Conservation (phyloP, 345 rosid species). For the Syzygium jambos region DNA sequence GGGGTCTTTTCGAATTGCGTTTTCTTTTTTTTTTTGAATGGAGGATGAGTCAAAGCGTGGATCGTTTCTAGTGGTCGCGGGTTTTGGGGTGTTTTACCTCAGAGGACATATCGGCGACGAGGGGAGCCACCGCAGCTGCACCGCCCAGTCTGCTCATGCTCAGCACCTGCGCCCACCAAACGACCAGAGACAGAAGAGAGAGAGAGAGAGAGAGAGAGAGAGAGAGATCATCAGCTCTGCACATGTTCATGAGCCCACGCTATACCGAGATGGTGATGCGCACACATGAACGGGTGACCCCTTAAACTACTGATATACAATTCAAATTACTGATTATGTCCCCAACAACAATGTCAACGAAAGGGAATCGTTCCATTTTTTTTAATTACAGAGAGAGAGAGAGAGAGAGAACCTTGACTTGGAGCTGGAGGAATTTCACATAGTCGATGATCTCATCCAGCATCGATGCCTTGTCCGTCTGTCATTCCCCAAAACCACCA, state of each 20-base stretch:
- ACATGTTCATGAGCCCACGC: background rate
- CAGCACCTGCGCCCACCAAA: conserved; percentile 46
- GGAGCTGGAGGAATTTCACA: conserved; percentile 98
- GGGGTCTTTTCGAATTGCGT: background rate
- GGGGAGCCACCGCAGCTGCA: conserved; percentile 79
- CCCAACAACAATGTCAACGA: conserved; percentile 20
- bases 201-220: background rate
- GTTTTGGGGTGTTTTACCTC: conserved; percentile 31
- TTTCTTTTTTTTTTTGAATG: background rate
- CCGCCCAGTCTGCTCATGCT: conserved; percentile 96
- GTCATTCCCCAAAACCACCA: conserved; percentile 26
- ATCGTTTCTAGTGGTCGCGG: background rate
- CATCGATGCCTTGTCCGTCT: conserved; percentile 99
- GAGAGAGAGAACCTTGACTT: conserved; percentile 65
- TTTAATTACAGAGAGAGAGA: background rate
- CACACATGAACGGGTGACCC: background rate
- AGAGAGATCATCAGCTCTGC: background rate
- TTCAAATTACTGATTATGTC: background rate
- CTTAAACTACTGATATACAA: background rate
- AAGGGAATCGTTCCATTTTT: conserved; percentile 12
- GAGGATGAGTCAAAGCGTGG: background rate
- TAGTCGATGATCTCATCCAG: conserved; percentile 98
- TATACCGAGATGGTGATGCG: background rate
- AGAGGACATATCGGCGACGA: conserved; percentile 65
- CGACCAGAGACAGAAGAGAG: no score